These are phyloP conservation scores for Fraxinus sp. DNA, from an alignment of 305 asterid genomes.

Conservation along the genomic window DNA sequence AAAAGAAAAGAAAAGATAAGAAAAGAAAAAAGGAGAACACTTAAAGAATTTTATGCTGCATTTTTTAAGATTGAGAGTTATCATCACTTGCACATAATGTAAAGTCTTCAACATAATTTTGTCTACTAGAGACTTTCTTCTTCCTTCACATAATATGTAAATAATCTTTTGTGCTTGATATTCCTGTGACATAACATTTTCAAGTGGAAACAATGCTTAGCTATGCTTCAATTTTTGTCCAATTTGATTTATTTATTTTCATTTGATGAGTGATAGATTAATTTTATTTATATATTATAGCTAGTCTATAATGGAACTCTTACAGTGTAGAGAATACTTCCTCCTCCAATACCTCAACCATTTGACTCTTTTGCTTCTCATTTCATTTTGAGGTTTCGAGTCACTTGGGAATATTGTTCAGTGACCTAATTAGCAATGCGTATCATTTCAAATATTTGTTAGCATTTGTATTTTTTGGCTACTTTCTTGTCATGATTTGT, in stretches of 20 bases:
- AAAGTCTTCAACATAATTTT: neutral
- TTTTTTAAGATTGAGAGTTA: neutral
- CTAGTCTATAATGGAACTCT: neutral
- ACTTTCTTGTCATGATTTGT: neutral
- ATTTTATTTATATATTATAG: neutral
- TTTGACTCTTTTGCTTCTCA: neutral
- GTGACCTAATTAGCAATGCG: neutral
- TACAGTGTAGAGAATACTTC: neutral
- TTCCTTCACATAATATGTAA: neutral
- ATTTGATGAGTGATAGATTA: neutral
- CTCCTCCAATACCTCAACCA: neutral
- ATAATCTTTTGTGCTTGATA: neutral
- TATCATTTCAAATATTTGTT: neutral
- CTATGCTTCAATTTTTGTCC: neutral
- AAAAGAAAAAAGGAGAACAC: neutral
- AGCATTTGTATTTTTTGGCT: neutral
- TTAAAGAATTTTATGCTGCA: neutral
- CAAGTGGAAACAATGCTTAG: neutral
- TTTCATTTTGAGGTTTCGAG: neutral
- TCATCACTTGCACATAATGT: neutral
- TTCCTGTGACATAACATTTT: neutral
- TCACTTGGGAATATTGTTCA: neutral
- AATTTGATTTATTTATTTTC: neutral
- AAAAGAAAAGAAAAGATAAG: neutral
- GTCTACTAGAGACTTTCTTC: neutral